A percentile compares a stretch with the other conserved stretches of the same genome.
Evolutionary conservation across 441 rosid species (phyloP).

Genomic region (Raphanus hybrid): DNA sequence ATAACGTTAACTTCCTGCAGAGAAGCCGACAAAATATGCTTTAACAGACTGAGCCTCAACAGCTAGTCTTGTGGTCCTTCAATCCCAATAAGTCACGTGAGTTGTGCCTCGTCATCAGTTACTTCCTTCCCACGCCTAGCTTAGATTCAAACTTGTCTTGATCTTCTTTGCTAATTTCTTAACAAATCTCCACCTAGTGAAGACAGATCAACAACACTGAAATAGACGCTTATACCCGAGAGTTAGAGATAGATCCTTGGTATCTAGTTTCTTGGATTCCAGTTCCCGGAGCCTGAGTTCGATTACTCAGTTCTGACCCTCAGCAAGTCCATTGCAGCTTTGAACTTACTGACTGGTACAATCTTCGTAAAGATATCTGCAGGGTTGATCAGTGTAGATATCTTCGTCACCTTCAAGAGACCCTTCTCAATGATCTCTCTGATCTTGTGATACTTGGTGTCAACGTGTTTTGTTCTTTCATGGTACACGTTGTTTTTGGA

Average conservation of each 20-base stretch:
- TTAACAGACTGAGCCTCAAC: background rate
- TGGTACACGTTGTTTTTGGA: background rate
- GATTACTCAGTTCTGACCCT: background rate
- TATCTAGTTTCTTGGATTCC: background rate
- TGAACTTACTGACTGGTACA: background rate
- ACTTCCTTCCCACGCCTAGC: background rate
- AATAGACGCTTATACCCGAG: background rate
- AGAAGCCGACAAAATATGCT: background rate
- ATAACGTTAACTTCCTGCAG: background rate
- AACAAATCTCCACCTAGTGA: background rate
- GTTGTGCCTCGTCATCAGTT: background rate
- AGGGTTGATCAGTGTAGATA: background rate
- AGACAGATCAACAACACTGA: background rate
- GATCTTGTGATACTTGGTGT: background rate
- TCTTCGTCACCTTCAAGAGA: background rate
- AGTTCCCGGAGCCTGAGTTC: background rate
- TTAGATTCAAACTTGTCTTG: background rate
- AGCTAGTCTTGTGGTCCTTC: background rate
- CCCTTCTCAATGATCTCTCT: background rate
- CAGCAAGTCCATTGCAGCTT: background rate
- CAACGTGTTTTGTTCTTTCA: background rate
- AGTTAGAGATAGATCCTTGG: background rate
- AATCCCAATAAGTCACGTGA: background rate
- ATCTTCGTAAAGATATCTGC: background rate
- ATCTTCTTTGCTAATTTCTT: background rate